phyloP scores from a whole-genome alignment of 345 rosid genomes.

The Eutrema yunnanense region DNA sequence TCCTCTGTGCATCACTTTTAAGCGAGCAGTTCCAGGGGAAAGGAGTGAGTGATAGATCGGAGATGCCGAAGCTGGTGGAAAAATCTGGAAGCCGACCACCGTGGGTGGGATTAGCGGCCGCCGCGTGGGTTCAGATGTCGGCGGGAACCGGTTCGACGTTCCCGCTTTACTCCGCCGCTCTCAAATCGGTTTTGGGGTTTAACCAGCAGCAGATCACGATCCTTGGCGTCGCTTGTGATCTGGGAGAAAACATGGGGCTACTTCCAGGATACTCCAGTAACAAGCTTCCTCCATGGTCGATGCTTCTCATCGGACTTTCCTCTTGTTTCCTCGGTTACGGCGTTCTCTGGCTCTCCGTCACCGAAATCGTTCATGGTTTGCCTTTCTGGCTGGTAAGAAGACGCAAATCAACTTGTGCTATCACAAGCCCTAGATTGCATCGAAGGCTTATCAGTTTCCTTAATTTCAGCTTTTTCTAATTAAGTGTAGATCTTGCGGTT shows the following conservation, averaged over 20 bases:
- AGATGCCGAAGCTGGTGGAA: constrained; percentile 43
- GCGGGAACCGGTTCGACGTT: constrained; percentile 71
- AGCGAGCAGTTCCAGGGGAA: neutral
- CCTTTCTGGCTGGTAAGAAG: constrained; percentile 82
- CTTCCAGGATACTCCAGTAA: constrained; percentile 86
- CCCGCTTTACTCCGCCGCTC: constrained; percentile 68
- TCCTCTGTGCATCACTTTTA: neutral
- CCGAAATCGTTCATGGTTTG: constrained; percentile 44
- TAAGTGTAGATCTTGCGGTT: constrained; percentile 9
- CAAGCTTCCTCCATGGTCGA: constrained; percentile 88
- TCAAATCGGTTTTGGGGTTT: constrained; percentile 73
- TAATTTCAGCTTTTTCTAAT: neutral
- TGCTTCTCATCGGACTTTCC: constrained; percentile 58
- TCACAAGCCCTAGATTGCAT: neutral
- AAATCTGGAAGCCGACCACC: constrained; percentile 93
- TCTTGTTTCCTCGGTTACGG: constrained; percentile 85
- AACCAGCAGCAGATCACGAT: constrained; percentile 80
- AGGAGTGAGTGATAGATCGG: neutral
- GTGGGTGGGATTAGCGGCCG: constrained; percentile 94
- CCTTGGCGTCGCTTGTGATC: constrained; percentile 88
- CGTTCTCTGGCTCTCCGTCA: constrained; percentile 78
- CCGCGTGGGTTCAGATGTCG: constrained; percentile 73
- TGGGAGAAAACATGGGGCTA: constrained; percentile 83
- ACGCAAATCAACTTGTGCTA: neutral
- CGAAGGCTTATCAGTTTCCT: neutral